Conservation (phyloP, 306 rosid species). For the Arachis stenosperma region DNA sequence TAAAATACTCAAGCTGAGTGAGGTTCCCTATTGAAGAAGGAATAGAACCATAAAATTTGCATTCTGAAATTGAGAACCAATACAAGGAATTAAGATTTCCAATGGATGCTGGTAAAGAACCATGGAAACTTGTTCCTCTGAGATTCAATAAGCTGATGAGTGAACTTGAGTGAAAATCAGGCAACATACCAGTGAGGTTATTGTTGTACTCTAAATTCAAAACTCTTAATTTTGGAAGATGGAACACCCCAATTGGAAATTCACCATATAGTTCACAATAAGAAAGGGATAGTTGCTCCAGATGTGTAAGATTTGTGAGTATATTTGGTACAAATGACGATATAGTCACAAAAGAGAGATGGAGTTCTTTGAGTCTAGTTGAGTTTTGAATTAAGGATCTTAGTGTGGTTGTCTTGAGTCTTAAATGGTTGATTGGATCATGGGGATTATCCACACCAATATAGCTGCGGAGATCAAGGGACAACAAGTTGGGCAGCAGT, state of each 20-base stretch:
- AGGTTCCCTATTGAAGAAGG: constrained; percentile 44
- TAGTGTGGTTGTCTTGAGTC: not conserved
- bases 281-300: not conserved
- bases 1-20: not conserved
- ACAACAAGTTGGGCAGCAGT: constrained; percentile 18
- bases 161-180: constrained; percentile 32
- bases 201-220: not conserved
- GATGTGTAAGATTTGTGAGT: constrained; percentile 37
- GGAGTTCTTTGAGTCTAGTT: constrained; percentile 21
- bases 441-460: not conserved
- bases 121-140: not conserved
- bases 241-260: constrained; percentile 38
- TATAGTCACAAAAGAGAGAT: not conserved
- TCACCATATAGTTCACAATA: constrained; percentile 20
- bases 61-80: not conserved
- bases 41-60: constrained; percentile 25
- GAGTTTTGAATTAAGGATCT: constrained; percentile 35
- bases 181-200: constrained; percentile 40
- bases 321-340: constrained; percentile 32
- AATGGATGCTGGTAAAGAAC: constrained; percentile 37
- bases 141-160: not conserved
- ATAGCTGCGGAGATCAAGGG: not conserved
- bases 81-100: constrained; percentile 33
- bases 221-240: constrained; percentile 23
- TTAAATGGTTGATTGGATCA: not conserved